Evolutionary conservation across 2,329 filamentous ascomycete genomes (phyloP).

Genomic region (Aureobasidium sp.): DNA sequence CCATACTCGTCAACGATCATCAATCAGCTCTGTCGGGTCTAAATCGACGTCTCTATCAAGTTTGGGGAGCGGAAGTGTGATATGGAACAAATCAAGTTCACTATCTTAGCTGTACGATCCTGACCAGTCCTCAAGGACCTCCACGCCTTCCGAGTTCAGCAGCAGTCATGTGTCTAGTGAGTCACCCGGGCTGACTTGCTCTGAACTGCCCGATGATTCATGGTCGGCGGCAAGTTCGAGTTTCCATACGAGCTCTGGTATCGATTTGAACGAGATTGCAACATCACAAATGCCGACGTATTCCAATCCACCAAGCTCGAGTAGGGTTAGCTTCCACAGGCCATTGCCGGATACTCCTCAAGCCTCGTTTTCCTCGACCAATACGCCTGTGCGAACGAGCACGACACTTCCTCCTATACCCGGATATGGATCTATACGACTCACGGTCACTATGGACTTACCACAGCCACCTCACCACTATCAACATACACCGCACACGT

Average conservation of each 20-base stretch:
- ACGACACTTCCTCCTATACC: not conserved
- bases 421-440: not conserved
- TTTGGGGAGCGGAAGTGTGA: not conserved
- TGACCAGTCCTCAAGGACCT: not conserved
- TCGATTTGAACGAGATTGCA: not conserved
- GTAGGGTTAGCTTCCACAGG: not conserved
- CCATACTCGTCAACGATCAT: not conserved
- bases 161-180: not conserved
- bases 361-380: not conserved
- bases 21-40: not conserved
- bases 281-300: not conserved
- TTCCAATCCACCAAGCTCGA: not conserved
- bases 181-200: not conserved
- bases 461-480: not conserved
- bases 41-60: not conserved
- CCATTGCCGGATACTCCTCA: not conserved
- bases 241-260: not conserved
- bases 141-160: not conserved
- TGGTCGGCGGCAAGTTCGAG: conserved; percentile 7
- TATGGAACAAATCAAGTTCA: conserved; percentile 2
- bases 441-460: conserved; percentile 2
- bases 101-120: not conserved
- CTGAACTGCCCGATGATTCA: not conserved
- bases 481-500: not conserved
- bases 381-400: not conserved